Base-by-base conservation (phyloP, 805 yeast species). In the Wickerhamiella kurtzmanii region DNA sequence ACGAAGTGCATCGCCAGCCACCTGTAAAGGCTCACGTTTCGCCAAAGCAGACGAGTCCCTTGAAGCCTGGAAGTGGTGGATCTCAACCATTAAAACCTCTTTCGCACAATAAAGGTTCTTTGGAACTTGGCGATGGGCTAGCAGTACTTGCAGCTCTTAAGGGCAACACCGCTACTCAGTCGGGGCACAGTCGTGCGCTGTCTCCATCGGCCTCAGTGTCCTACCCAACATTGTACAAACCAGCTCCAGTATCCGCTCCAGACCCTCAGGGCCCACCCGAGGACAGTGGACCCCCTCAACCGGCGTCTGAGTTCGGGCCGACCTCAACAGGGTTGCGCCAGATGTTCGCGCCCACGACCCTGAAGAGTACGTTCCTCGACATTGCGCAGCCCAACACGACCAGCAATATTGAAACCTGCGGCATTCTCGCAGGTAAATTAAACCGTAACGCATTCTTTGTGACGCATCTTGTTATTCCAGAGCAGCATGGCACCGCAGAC, bases 401-500 rank as follows among this genome's bases (percentile, higher is more conserved):
- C 1, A 61, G 60, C 15, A 72, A 71, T 37, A 61, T 79, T 15
- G 85, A 79, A 55, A 79, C 83, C 0, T 79, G 83, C 56, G 85
- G 84, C 11, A 75, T 79, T 18, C 65, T 79, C 25, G 76, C 82
- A 57, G 85, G 84, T 0, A 74, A 69, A 53, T 63, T 79, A n/a
- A 69, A 69, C 41, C 63, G 77, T 37, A 76, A 76, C 60, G 82
- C 82, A 2, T 77, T 77, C 56, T 76, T 77, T 59, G 68, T 79
- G 47, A 79, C 81, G 1, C 73, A 77, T 50, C 63, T 79, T 16
- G 68, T 79, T 11, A 73, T 79, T 11, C 85, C 85, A 1, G 73
- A 73, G 46, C 85, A 79, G 58, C 75, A 70, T 35, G 72, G 79
- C 5, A 79, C 84, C 1, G 58, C 74, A 6, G 77, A 78, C 57